Conservation (phyloP, 768 basidiomycete species). For the Agaricus subrufescens region DNA sequence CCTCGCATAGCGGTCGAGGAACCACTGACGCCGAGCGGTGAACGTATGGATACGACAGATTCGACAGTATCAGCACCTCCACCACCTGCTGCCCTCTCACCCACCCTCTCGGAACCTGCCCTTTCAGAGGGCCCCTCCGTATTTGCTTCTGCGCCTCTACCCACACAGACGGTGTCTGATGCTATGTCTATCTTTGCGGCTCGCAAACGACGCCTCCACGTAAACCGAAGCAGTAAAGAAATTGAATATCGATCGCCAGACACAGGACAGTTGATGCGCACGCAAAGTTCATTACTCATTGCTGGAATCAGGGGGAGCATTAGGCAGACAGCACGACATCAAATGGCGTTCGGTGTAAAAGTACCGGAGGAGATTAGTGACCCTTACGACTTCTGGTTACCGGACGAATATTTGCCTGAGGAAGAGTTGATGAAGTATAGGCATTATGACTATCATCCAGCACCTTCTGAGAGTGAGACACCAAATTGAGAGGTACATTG, state of each 20-base stretch:
- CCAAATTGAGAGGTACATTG: too few species aligned
- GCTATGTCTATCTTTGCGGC: neutral
- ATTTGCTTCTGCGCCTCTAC: neutral
- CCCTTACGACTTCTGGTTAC: conserved; percentile 7
- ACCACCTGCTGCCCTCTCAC: neutral
- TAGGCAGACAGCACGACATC: conserved; percentile 8
- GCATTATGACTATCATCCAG: neutral
- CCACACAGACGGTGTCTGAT: neutral
- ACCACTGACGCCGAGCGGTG: neutral
- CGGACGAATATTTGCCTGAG: conserved; percentile 9
- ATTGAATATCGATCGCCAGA: conserved; percentile 6
- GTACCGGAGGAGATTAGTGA: conserved; percentile 7
- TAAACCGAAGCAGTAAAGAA: neutral
- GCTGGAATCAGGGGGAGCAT: conserved; percentile 5
- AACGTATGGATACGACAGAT: conserved; percentile 2
- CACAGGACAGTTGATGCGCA: conserved; percentile 4
- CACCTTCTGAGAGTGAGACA: neutral
- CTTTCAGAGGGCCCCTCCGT: neutral
- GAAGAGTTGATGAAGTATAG: conserved; percentile 9
- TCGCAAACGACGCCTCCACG: conserved; percentile 22
- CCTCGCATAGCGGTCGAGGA: neutral
- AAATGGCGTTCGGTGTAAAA: conserved; percentile 8
- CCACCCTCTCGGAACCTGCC: neutral
- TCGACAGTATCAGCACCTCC: conserved; percentile 14
- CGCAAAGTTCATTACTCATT: neutral